Base-by-base conservation (phyloP, 1,284 basidiomycete genomes). In the Trametes sp. region DNA sequence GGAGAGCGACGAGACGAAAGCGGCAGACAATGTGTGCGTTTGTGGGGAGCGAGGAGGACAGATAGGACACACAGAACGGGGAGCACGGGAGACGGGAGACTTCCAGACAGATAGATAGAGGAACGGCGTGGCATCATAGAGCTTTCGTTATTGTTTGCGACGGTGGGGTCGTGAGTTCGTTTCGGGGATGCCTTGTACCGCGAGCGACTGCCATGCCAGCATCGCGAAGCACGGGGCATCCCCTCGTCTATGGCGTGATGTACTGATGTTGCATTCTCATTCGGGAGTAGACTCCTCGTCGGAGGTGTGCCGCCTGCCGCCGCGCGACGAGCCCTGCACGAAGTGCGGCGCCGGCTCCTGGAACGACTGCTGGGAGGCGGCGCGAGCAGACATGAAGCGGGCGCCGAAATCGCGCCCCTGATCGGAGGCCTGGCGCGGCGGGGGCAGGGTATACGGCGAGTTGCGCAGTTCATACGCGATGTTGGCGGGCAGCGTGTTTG, bases 281-380 rank as follows among this genome's bases (percentile, higher is more conserved):
- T 61, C 65, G 46, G 53, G 62, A 24, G 65, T 61, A 42, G 65
- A 66, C 36, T 35, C 54, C 11, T 59, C 63, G 48, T 31, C 14
- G 14, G 42, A 16, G 54, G 59, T 63, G 14, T 50, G 42, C 44
- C 62, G 57, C 29, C 57, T 41, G 44, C 54, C 54, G 41, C 49
- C 49, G 19, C 62, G 59, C 19, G 62, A 61, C 8, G 62, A 59
- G 36, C 65, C 62, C 54, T 63, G 56, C 28, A 59, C 54, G 57
- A 59, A 66, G 8, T 53, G 29, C 38, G 38, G 38, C 16, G 38
- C 16, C 16, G 56, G 41, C 2, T 54, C 51, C 19, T 13, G 3
- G 16, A 41, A 28, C 11, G 61, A 57, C 44, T 23, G 31, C 26
- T 29, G 36, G 28, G 51, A 10, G 14, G 21, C n/a, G n/a, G 55